These are phyloP conservation scores for Penicillium salamii DNA, from an alignment of 495 filamentous ascomycete species.

Conservation along the genomic window DNA sequence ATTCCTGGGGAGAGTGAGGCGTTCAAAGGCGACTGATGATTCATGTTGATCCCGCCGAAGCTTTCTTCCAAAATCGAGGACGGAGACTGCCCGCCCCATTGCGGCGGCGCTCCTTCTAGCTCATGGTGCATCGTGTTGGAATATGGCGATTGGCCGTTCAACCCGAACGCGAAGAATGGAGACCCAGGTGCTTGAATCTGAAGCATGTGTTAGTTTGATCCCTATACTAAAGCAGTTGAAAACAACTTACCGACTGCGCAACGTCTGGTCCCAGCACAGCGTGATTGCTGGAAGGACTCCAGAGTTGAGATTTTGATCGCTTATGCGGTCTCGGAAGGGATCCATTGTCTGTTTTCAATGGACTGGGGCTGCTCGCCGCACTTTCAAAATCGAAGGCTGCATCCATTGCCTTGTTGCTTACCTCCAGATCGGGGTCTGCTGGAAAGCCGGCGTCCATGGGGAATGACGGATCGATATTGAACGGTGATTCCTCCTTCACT, in stretches of 20 bases:
- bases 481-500: slow-evolving; percentile 40
- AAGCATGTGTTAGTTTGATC: slow-evolving; percentile 4
- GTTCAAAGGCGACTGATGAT: slow-evolving; percentile 37
- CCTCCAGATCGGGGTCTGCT: slow-evolving; percentile 46
- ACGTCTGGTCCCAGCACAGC: slow-evolving; percentile 11
- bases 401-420: slow-evolving; percentile 61
- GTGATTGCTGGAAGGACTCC: slow-evolving; percentile 22
- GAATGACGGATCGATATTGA: slow-evolving; percentile 38
- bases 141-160: slow-evolving; percentile 51
- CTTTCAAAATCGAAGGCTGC: slow-evolving; percentile 69
- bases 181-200: slow-evolving; percentile 26
- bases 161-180: slow-evolving; percentile 31
- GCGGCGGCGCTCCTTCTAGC: slow-evolving; percentile 43
- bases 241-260: slow-evolving; percentile 33
- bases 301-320: slow-evolving; percentile 25
- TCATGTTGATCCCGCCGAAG: slow-evolving; percentile 45
- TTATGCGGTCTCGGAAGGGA: slow-evolving; percentile 24
- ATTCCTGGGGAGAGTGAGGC: slow-evolving; percentile 28
- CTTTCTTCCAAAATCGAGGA: slow-evolving; percentile 49
- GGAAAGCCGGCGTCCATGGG: slow-evolving; percentile 30
- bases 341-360: slow-evolving; percentile 37
- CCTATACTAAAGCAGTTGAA: too few relatives aligned
- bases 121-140: slow-evolving; percentile 36
- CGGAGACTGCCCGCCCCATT: slow-evolving; percentile 52
- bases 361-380: slow-evolving; percentile 63